phyloP scores from a whole-genome alignment of 1,139 yeast genomes.

The Yamadazyma mexicana region DNA sequence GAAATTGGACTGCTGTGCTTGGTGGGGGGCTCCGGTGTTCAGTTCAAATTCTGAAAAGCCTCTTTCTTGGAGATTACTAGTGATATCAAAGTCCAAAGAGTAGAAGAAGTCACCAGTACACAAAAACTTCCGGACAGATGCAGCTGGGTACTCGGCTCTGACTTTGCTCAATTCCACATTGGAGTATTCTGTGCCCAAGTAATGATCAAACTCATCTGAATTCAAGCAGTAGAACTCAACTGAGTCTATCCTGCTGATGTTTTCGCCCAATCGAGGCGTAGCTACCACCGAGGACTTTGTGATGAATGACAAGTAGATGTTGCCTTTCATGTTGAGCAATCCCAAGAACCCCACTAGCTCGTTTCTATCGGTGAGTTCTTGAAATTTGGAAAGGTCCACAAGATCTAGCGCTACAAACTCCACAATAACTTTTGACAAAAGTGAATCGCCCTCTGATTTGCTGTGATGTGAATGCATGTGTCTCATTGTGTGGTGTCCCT shows the following conservation, averaged over 20 bases:
- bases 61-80: slow-evolving; percentile 61
- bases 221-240: slow-evolving; percentile 67
- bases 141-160: slow-evolving; percentile 53
- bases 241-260: slow-evolving; percentile 50
- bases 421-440: slow-evolving; percentile 42
- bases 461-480: slow-evolving; percentile 7
- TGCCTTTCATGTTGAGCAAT: slow-evolving; percentile 52
- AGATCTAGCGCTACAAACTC: slow-evolving; percentile 45
- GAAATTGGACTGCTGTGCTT: slow-evolving; percentile 14
- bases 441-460: slow-evolving; percentile 2
- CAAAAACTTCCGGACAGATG: slow-evolving; percentile 54
- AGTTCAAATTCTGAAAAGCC: slow-evolving; percentile 20
- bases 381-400: slow-evolving; percentile 39
- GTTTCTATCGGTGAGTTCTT: slow-evolving; percentile 40
- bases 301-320: slow-evolving; percentile 58
- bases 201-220: slow-evolving; percentile 52
- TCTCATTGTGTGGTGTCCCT: slow-evolving; percentile 3
- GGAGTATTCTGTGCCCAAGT: slow-evolving; percentile 9
- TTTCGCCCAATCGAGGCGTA: slow-evolving; percentile 55
- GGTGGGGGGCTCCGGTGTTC: neutral
- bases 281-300: slow-evolving; percentile 60
- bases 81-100: slow-evolving; percentile 64
- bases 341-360: slow-evolving; percentile 62
- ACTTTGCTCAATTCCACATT: slow-evolving; percentile 11
- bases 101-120: slow-evolving; percentile 67